phyloP scores from a whole-genome alignment of 1,284 basidiomycete species.

The Leccinum ponderosum region DNA sequence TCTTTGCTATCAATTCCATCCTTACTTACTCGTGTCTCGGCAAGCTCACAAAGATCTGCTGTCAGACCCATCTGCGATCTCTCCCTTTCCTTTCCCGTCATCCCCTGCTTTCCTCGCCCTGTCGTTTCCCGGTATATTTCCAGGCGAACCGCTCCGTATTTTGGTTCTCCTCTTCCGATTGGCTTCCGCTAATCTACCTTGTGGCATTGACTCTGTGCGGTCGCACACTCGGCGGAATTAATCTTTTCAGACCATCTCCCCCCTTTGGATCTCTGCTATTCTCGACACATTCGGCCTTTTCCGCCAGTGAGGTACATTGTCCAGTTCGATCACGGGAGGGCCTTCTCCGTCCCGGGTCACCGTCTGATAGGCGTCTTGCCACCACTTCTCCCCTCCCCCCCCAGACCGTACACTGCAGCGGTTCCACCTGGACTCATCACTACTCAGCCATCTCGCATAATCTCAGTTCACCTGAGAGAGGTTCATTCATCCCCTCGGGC shows the following conservation, averaged over 20 bases:
- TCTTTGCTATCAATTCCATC: slow-evolving; percentile 29
- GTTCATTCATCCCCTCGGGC: not conserved
- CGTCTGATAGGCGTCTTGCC: slow-evolving; percentile 17
- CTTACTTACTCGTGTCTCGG: slow-evolving; percentile 32
- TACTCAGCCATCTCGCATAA: not conserved
- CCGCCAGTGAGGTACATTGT: slow-evolving; percentile 37
- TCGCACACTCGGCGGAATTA: slow-evolving; percentile 37
- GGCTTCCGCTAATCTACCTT: slow-evolving; percentile 22
- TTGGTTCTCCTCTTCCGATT: slow-evolving; percentile 30
- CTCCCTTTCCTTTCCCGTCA: slow-evolving; percentile 34
- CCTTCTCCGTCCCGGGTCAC: slow-evolving; percentile 17
- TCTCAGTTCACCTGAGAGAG: not conserved
- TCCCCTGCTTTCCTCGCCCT: slow-evolving; percentile 33
- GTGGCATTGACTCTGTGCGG: slow-evolving; percentile 29
- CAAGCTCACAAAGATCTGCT: slow-evolving; percentile 31
- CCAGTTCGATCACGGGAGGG: slow-evolving; percentile 24
- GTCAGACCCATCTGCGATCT: slow-evolving; percentile 18
- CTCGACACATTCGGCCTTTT: slow-evolving; percentile 27
- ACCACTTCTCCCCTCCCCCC: not conserved
- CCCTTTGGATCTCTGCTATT: slow-evolving; percentile 29
- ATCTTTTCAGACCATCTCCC: slow-evolving; percentile 20
- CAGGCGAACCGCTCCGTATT: slow-evolving; percentile 40
- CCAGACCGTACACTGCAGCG: slow-evolving; percentile 7
- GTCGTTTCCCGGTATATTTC: slow-evolving; percentile 39
- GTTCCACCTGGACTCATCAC: slow-evolving; percentile 10